Conservation (phyloP, 305 asterid species). For the Galium porrigens region DNA sequence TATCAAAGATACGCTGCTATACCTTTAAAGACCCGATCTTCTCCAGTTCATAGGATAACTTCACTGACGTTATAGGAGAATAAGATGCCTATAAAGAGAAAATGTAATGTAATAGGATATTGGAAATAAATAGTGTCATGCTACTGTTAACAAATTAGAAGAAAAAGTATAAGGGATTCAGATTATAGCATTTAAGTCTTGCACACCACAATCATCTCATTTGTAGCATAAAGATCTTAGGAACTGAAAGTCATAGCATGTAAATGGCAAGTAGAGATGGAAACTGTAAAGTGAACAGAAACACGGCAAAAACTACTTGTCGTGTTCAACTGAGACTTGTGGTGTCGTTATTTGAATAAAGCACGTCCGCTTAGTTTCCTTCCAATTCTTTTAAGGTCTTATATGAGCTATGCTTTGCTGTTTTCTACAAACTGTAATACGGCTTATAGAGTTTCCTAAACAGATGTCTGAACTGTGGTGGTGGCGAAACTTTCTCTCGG, state of each 20-base stretch:
- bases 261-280: background rate
- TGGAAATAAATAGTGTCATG: background rate
- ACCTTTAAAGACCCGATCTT: constrained; percentile 74
- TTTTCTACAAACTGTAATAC: background rate
- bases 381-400: background rate
- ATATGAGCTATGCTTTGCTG: background rate
- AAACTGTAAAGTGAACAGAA: background rate
- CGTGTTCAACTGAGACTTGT: background rate
- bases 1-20: constrained; percentile 12
- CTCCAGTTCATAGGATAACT: constrained; percentile 64
- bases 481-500: background rate
- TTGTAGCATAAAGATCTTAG: background rate
- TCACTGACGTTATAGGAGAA: constrained; percentile 56
- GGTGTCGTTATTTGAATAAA: background rate
- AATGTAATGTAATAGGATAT: background rate
- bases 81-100: constrained; percentile 31
- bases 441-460: background rate
- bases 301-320: background rate
- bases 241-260: background rate
- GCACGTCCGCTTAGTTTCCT: background rate
- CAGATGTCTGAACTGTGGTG: background rate
- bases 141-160: background rate
- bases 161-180: background rate
- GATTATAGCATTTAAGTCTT: background rate
- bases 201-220: background rate